A percentile compares a stretch with the other conserved stretches of the same genome.
Evolutionary conservation across 2,329 filamentous ascomycete species (phyloP).

Genomic region (Acrocalymma vagum): DNA sequence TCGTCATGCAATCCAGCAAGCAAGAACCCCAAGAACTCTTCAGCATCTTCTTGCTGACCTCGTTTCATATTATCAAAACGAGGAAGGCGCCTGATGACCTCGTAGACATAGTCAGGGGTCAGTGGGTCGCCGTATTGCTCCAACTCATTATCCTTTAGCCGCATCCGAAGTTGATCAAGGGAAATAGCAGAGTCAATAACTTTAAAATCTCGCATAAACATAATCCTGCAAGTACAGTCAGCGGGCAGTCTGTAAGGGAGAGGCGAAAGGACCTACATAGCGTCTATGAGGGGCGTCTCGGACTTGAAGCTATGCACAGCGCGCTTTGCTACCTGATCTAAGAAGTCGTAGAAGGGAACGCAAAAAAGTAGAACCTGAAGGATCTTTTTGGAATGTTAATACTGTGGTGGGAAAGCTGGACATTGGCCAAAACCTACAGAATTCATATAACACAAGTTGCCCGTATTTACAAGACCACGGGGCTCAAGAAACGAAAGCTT

Average conservation of each 20-base stretch:
- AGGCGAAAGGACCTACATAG: slow-evolving; percentile 72
- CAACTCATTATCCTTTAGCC: slow-evolving; percentile 82
- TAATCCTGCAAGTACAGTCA: slow-evolving; percentile 68
- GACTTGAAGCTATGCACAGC: slow-evolving; percentile 93
- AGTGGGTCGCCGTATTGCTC: slow-evolving; percentile 92
- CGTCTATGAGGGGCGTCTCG: slow-evolving; percentile 91
- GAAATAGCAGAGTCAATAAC: slow-evolving; percentile 81
- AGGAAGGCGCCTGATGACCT: slow-evolving; percentile 85
- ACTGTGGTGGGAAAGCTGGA: not conserved
- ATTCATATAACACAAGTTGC: slow-evolving; percentile 99
- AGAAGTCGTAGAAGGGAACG: slow-evolving; percentile 90
- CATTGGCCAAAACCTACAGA: slow-evolving; percentile 73
- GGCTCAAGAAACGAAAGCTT: slow-evolving; percentile 89
- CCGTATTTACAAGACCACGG: slow-evolving; percentile 92
- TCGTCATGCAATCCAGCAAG: slow-evolving; percentile 94
- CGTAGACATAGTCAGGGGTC: slow-evolving; percentile 93
- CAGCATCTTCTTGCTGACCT: slow-evolving; percentile 96
- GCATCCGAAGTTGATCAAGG: slow-evolving; percentile 75
- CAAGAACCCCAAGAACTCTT: slow-evolving; percentile 94
- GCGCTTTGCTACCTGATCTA: slow-evolving; percentile 85
- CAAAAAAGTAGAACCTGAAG: slow-evolving; percentile 96
- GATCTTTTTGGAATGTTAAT: slow-evolving; percentile 68
- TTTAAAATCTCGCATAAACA: slow-evolving; percentile 94
- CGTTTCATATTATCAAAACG: slow-evolving; percentile 94
- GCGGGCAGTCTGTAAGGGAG: slow-evolving; percentile 1